phyloP scores from a whole-genome alignment of 1,139 yeast species.

The Eremothecium cymbalariae region DNA sequence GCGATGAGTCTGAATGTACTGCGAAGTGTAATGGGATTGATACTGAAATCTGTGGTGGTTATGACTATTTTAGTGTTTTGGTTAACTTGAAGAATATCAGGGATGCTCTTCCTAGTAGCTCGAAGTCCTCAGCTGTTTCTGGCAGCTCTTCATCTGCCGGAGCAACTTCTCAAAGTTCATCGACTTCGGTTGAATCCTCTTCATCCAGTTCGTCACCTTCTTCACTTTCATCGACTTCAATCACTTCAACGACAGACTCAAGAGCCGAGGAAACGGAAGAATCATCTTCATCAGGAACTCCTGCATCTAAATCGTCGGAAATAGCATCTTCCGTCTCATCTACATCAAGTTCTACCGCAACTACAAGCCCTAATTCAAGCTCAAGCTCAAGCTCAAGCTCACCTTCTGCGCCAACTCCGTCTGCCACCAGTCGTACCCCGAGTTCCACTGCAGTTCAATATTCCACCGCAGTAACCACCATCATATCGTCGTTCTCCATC shows the following conservation, averaged over 20 bases:
- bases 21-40: conserved; percentile 50
- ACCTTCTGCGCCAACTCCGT: conserved; percentile 13
- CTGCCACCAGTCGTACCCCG: conserved; percentile 9
- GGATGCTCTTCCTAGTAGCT: too few relatives aligned
- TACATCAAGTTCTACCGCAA: conserved; percentile 8
- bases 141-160: too few relatives aligned
- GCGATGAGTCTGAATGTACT: conserved; percentile 40
- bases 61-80: conserved; percentile 43
- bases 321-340: too few relatives aligned
- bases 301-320: too few relatives aligned
- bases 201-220: conserved; percentile 9
- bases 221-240: conserved; percentile 11
- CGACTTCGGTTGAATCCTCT: conserved; percentile 5
- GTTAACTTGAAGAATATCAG: conserved; percentile 13
- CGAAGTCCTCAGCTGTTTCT: too few relatives aligned
- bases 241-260: too few relatives aligned
- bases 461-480: conserved; percentile 7
- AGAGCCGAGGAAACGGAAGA: too few relatives aligned
- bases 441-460: conserved; percentile 8
- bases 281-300: too few relatives aligned
- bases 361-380: conserved; percentile 12
- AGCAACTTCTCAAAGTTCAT: conserved; percentile 7
- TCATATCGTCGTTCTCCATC: conserved; percentile 3
- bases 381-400: conserved; percentile 11
- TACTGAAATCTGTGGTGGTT: conserved; percentile 57